Evolutionary conservation across 345 rosid species (phyloP).

Genomic region (Garcia nutans): DNA sequence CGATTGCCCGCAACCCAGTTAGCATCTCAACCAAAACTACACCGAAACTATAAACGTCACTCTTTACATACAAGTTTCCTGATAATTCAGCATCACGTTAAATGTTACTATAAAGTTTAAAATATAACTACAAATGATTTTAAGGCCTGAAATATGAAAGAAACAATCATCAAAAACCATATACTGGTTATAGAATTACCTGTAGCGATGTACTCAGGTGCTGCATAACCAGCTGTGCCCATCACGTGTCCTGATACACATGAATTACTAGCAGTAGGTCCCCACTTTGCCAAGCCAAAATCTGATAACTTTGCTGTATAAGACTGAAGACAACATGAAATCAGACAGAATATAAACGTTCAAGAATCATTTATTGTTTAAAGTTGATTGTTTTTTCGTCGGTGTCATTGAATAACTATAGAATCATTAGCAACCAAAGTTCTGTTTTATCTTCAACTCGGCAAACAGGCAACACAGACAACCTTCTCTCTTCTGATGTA

Average conservation of each 20-base stretch:
- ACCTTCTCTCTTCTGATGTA: too few species aligned
- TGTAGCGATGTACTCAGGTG: neutral
- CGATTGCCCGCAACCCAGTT: neutral
- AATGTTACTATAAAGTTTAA: neutral
- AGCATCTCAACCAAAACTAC: slow-evolving; percentile 8
- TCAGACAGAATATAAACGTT: neutral
- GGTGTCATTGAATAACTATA: neutral
- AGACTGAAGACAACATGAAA: neutral
- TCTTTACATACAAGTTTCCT: slow-evolving; percentile 6
- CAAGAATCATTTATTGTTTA: neutral
- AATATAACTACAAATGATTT: neutral
- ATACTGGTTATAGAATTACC: neutral
- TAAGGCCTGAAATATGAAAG: neutral
- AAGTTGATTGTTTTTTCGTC: neutral
- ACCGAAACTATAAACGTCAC: slow-evolving; percentile 3
- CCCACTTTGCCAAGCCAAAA: slow-evolving; percentile 13
- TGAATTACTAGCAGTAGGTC: slow-evolving; percentile 2
- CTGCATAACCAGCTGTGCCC: slow-evolving; percentile 3
- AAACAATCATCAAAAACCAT: neutral
- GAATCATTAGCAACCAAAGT: too few species aligned
- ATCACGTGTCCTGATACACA: neutral
- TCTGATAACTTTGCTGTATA: neutral
- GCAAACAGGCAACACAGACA: too few species aligned
- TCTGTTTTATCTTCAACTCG: too few species aligned
- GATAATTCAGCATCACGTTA: neutral